Conservation (phyloP, 495 filamentous ascomycete species). For the Neurospora discreta region DNA sequence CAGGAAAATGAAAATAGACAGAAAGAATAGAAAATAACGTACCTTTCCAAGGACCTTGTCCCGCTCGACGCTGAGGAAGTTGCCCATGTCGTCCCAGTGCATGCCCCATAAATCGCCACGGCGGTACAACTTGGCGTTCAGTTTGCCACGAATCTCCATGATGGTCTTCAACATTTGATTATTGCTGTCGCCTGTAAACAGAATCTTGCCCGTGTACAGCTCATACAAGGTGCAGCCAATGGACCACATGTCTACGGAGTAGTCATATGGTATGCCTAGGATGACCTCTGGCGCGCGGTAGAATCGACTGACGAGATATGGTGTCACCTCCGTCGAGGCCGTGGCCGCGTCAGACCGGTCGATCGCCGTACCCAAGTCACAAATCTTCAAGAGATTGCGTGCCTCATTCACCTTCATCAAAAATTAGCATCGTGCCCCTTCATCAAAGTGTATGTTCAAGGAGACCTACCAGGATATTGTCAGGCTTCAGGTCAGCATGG, state of each 20-base stretch:
- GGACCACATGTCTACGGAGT: constrained; percentile 93
- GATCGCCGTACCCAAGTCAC: constrained; percentile 88
- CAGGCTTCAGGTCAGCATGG: constrained; percentile 92
- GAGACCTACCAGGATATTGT: constrained; percentile 68
- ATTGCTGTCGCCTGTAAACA: constrained; percentile 91
- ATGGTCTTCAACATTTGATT: constrained; percentile 95
- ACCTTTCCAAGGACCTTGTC: constrained; percentile 79
- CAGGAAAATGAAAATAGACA: constrained; percentile 3
- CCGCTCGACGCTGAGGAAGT: constrained; percentile 77
- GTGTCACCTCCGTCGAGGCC: constrained; percentile 69
- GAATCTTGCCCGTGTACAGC: constrained; percentile 91
- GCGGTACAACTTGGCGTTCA: constrained; percentile 75
- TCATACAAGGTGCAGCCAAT: constrained; percentile 96
- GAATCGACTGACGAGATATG: constrained; percentile 91
- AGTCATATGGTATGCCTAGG: constrained; percentile 87
- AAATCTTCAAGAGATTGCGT: constrained; percentile 81
- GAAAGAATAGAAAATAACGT: constrained; percentile 17
- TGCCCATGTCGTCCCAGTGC: constrained; percentile 81
- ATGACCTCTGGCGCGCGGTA: constrained; percentile 97
- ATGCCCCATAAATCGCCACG: constrained; percentile 58
- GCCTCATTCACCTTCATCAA: constrained; percentile 57
- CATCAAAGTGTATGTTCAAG: neutral
- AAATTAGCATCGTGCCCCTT: neutral
- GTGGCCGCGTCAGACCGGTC: constrained; percentile 62
- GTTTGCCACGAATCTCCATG: constrained; percentile 92